Percentiles rank a stretch among this genome's conserved stretches.
phyloP scores from a whole-genome alignment of 2,329 filamentous ascomycete genomes.

The Calonectria pseudoturangicola region DNA sequence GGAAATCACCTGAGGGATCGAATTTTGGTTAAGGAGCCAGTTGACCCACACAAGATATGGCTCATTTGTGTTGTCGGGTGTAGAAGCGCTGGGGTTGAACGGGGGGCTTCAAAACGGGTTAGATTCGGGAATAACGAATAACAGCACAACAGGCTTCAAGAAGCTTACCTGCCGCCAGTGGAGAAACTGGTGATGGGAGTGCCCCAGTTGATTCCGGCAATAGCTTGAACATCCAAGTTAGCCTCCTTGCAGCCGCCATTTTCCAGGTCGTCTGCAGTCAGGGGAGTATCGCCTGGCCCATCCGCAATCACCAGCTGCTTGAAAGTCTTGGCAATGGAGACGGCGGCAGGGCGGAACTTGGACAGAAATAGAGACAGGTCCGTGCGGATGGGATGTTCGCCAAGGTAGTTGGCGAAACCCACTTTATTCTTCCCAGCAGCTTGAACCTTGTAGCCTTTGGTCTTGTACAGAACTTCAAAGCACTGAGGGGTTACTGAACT shows the following conservation, averaged over 20 bases:
- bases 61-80: constrained; percentile 6
- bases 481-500: constrained; percentile 14
- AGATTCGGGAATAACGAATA: neutral
- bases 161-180: constrained; percentile 9
- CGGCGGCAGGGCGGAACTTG: constrained; percentile 6
- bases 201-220: constrained; percentile 13
- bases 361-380: constrained; percentile 3
- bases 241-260: constrained; percentile 11
- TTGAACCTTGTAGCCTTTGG: constrained; percentile 15
- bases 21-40: constrained; percentile 7
- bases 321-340: neutral
- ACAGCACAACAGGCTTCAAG: neutral
- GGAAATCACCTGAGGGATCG: constrained; percentile 7
- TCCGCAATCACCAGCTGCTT: constrained; percentile 10
- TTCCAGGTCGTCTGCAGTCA: constrained; percentile 5
- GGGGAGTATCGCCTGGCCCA: constrained; percentile 9
- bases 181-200: constrained; percentile 21
- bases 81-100: constrained; percentile 16
- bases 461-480: constrained; percentile 14
- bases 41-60: constrained; percentile 16
- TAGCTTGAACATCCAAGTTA: constrained; percentile 15
- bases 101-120: neutral
- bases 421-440: constrained; percentile 2
- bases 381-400: constrained; percentile 15
- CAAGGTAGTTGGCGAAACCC: constrained; percentile 6